A percentile compares a stretch with the other conserved stretches of the same genome.
phyloP scores from a whole-genome alignment of 2,329 filamentous ascomycete species.

The Colletotrichum higginsianum region DNA sequence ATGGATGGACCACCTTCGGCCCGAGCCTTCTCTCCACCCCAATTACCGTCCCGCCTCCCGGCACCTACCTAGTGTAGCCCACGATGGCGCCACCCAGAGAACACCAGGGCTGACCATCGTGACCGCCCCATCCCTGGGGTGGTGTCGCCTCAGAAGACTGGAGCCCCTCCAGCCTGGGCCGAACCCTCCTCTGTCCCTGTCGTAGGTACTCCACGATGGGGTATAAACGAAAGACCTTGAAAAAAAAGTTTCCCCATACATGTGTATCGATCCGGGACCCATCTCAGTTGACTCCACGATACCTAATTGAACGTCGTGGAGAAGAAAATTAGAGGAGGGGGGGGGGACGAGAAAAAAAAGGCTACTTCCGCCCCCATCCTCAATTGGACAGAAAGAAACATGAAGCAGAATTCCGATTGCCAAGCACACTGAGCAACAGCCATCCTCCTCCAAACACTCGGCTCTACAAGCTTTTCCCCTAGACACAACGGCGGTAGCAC shows the following conservation, averaged over 20 bases:
- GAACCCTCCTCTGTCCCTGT: too few species aligned
- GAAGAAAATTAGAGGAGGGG: too few species aligned
- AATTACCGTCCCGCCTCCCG: not conserved
- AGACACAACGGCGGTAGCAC: not conserved
- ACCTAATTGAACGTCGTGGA: not conserved
- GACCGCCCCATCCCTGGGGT: not conserved
- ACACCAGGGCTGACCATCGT: conserved; percentile 14
- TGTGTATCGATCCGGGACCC: too few species aligned
- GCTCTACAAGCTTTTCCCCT: not conserved
- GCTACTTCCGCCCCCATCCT: too few species aligned
- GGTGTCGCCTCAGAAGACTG: too few species aligned
- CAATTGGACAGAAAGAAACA: too few species aligned
- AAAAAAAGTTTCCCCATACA: too few species aligned
- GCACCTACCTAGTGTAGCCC: not conserved
- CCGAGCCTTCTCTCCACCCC: conserved; percentile 1
- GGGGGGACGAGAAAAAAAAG: too few species aligned
- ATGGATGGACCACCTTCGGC: conserved; percentile 1
- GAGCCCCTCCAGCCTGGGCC: too few species aligned
- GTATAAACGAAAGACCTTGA: too few species aligned
- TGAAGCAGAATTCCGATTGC: not conserved
- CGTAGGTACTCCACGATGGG: not conserved
- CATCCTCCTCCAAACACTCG: not conserved
- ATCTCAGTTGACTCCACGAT: not conserved
- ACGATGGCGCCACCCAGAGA: not conserved
- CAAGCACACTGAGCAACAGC: not conserved